A percentile compares a stretch with the other conserved stretches of the same genome.
phyloP scores from a whole-genome alignment of 169 alveolate species.

The Plasmodium relictum region DNA sequence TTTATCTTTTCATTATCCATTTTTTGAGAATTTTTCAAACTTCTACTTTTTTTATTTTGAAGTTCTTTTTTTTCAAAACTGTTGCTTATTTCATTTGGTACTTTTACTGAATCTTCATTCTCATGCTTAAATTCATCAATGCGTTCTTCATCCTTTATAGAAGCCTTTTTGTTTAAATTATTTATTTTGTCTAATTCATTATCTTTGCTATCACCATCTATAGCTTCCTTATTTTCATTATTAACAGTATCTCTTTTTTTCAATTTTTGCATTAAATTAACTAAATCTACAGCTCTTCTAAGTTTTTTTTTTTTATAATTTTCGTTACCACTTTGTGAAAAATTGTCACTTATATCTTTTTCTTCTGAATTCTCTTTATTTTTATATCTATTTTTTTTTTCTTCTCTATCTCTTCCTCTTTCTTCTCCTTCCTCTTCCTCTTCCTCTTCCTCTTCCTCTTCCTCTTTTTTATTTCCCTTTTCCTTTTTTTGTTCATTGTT shows the following conservation, averaged over 20 bases:
- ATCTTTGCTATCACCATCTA: not conserved
- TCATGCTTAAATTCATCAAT: not conserved
- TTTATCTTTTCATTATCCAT: not conserved
- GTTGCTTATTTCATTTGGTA: not conserved
- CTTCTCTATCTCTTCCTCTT: not conserved
- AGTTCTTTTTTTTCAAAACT: not conserved
- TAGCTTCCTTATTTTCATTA: not conserved
- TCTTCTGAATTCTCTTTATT: not conserved
- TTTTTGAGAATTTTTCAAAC: not conserved
- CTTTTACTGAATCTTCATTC: not conserved
- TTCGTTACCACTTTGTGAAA: not conserved
- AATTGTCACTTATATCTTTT: not conserved
- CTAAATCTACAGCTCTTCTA: slow-evolving; percentile 23
- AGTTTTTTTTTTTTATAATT: slow-evolving; percentile 3
- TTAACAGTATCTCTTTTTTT: slow-evolving; percentile 12
- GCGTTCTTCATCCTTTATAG: not conserved
- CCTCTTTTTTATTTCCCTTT: not conserved
- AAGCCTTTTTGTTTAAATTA: slow-evolving; percentile 11
- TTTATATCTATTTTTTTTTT: not conserved
- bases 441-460: not conserved
- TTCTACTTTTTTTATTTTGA: not conserved
- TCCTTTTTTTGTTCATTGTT: not conserved
- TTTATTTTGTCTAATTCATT: not conserved
- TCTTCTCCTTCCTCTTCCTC: not conserved
- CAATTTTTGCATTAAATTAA: slow-evolving; percentile 6